phyloP scores from a whole-genome alignment of 768 basidiomycete species.

The Sarcomyxa edulis region DNA sequence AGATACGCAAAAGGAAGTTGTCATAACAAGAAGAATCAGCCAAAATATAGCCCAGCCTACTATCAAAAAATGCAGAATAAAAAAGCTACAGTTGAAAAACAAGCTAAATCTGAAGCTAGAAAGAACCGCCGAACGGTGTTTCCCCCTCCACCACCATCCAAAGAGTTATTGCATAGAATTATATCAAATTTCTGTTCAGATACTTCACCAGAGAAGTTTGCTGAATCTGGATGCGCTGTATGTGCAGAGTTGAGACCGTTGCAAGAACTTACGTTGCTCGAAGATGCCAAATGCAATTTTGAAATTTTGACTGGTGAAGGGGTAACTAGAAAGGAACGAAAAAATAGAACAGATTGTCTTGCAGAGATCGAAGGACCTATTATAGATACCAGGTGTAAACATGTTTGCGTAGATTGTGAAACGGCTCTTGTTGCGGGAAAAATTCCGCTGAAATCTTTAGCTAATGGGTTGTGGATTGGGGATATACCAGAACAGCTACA shows the following conservation, averaged over 20 bases:
- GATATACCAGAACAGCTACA: conserved; percentile 18
- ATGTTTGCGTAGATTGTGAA: conserved; percentile 9
- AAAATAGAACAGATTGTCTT: conserved; percentile 5
- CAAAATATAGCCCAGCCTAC: too few species aligned
- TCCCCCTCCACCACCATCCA: background rate
- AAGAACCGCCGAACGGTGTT: background rate
- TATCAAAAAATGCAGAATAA: too few species aligned
- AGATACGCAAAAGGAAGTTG: too few species aligned
- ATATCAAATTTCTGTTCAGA: conserved; percentile 2
- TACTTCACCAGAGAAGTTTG: background rate
- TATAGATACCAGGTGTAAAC: conserved; percentile 6
- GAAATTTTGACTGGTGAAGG: conserved; percentile 3
- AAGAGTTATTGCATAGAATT: background rate
- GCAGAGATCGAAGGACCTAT: conserved; percentile 12
- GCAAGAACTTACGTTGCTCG: background rate
- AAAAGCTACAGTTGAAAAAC: conserved; percentile 5
- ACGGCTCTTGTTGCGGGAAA: conserved; percentile 1
- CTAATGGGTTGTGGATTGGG: conserved; percentile 27
- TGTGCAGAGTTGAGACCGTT: conserved; percentile 2
- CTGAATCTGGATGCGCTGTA: background rate
- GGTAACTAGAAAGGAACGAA: conserved; percentile 5
- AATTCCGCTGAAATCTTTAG: conserved; percentile 15
- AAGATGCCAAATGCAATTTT: conserved; percentile 3
- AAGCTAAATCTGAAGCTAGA: conserved; percentile 2
- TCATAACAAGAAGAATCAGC: too few species aligned